Conservation (phyloP, 2,329 filamentous ascomycete species). For the Sarocladium strictum region DNA sequence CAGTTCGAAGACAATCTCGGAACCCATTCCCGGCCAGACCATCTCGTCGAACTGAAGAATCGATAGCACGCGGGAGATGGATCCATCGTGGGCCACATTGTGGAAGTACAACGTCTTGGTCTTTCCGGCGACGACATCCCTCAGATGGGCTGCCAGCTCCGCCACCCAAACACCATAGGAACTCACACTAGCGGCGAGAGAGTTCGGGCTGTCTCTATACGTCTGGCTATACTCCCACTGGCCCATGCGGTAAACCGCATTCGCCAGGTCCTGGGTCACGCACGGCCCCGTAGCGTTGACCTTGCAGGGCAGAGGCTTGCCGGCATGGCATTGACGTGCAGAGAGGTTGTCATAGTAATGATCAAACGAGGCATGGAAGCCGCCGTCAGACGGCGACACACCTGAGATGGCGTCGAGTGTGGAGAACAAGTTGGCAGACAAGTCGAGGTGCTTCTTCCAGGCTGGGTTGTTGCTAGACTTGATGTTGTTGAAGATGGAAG, state of each 20-base stretch:
- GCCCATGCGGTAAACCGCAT: slow-evolving; percentile 69
- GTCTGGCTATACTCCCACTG: slow-evolving; percentile 77
- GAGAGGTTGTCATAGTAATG: slow-evolving; percentile 85
- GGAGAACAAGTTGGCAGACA: slow-evolving; percentile 47
- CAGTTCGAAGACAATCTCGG: slow-evolving; percentile 72
- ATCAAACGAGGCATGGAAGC: slow-evolving; percentile 68
- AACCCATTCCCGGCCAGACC: slow-evolving; percentile 82
- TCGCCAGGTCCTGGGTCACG: slow-evolving; percentile 54
- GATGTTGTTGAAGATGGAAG: slow-evolving; percentile 35
- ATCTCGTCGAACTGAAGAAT: slow-evolving; percentile 68
- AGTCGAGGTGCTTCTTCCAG: slow-evolving; percentile 61
- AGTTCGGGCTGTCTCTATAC: slow-evolving; percentile 60
- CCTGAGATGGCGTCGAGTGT: slow-evolving; percentile 64
- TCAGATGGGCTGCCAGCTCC: slow-evolving; percentile 62
- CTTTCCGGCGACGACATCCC: slow-evolving; percentile 40
- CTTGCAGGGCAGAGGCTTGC: slow-evolving; percentile 65
- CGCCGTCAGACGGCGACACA: slow-evolving; percentile 46
- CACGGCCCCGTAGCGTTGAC: slow-evolving; percentile 48
- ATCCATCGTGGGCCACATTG: slow-evolving; percentile 78
- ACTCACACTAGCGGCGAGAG: slow-evolving; percentile 54
- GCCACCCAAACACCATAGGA: slow-evolving; percentile 69
- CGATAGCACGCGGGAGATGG: slow-evolving; percentile 58
- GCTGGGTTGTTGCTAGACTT: slow-evolving; percentile 34
- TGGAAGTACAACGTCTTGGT: slow-evolving; percentile 53
- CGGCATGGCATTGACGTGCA: slow-evolving; percentile 65